Base-by-base conservation (phyloP, 23 red algal species). In the Gracilaria caudata region DNA sequence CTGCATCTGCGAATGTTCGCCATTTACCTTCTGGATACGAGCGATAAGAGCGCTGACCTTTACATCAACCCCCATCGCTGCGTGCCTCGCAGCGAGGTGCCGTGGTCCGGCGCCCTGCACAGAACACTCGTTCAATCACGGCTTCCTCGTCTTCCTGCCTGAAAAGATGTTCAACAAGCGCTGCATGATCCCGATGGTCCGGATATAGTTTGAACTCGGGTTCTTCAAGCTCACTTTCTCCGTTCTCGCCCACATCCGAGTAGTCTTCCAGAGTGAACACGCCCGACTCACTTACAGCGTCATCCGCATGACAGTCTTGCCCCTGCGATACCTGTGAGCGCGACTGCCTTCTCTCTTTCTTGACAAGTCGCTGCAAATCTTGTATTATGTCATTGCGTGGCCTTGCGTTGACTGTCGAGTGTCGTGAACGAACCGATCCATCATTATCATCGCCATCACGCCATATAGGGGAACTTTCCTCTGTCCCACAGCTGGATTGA, bases 241-340 rank as follows among this genome's bases (percentile, higher is more conserved):
- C 37, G 12, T 1, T 1, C 11, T 49, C 43, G 21, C 14, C 4
- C 19, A 1, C 39, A 7, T 24, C 10, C 13, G 12, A 25, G 20
- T 14, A n/a, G 5, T 45, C 70, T 17, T 43, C 8, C 21, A 46
- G 0, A 1, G 35, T 19, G 21, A 43, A 46, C 19, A 46, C 43
- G 19, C 43, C 43, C 43, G 70, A 75, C 70, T 75, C 70, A 34
- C 70, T 75, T 40, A 46, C 43, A 2, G 38, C 37, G 33, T 75
- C 70, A 7, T 75, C 70, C 20, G 37, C 66, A 25, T 73, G 5
- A 12, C 21, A 10, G 24, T 24, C 25, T 24, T 53, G 49, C 49
- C 7, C 8, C 49, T 9, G 13, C 49, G 49, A 17, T 17, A 45
- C 41, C n/a, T n/a, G n/a, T n/a, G n/a, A n/a, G n/a, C n/a, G n/a